Conservation (phyloP, 345 rosid species). For the Murraya koenigii region DNA sequence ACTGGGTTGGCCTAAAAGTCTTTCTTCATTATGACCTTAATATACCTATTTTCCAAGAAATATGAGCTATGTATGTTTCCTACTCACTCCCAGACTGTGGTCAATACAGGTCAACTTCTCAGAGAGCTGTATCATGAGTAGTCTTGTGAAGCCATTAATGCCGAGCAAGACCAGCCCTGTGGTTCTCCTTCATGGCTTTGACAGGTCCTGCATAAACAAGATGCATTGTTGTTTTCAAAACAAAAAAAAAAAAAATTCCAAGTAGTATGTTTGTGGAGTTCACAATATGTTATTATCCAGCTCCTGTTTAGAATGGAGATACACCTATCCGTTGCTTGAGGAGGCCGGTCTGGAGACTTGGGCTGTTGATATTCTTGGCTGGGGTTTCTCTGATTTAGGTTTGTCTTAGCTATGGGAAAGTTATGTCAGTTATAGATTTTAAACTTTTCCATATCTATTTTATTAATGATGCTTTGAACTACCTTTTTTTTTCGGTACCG, state of each 20-base stretch:
- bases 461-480: not conserved
- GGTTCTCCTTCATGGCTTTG: slow-evolving; percentile 93
- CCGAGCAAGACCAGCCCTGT: slow-evolving; percentile 51
- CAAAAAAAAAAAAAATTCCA: too few species aligned
- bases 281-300: slow-evolving; percentile 43
- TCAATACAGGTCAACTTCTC: slow-evolving; percentile 54
- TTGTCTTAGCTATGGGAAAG: slow-evolving; percentile 2
- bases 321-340: slow-evolving; percentile 75
- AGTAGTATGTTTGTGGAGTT: slow-evolving; percentile 18
- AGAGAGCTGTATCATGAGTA: slow-evolving; percentile 59
- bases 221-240: not conserved
- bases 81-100: not conserved
- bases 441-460: not conserved
- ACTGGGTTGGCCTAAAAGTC: not conserved
- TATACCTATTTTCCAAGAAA: not conserved
- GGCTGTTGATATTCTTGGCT: slow-evolving; percentile 91
- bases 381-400: slow-evolving; percentile 98
- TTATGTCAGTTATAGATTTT: not conserved
- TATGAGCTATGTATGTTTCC: not conserved
- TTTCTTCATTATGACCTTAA: not conserved
- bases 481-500: not conserved
- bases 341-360: slow-evolving; percentile 89
- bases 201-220: slow-evolving; percentile 46
- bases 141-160: slow-evolving; percentile 68
- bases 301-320: slow-evolving; percentile 98